Evolutionary conservation across 179 eudicot species (phyloP), one percentile per base, ranked within the genome.

Genomic region (Carnegiea gigantea): DNA sequence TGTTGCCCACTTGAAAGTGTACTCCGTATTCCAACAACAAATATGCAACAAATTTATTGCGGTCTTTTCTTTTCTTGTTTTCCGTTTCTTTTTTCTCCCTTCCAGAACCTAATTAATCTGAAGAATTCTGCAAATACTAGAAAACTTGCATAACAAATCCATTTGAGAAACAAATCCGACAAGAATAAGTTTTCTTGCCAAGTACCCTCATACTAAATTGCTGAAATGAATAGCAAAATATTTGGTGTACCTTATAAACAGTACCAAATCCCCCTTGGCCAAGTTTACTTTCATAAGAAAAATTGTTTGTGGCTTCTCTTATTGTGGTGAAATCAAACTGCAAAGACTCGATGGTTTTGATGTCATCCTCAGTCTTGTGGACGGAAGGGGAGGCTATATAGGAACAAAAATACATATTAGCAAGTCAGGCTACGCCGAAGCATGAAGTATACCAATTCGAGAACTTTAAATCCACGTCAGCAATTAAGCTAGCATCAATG

Each of bases 191-290:
- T 13, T 48, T 48, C 53, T 48, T 57, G 8, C 62, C 62, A 57
- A 57, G 20, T 57, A 17, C 62, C 62, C 6, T 6, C 6, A 57
- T 57, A 57, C n/a, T 20, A 62, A 62, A n/a, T 62, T 2, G 30
- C 68, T 24, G 62, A 62, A 62, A 62, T 62, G 11, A 28, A 62
- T 7, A 57, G 21, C 0, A 62, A n/a, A 62, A 9, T 24, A 62
- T 1, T 62, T 62, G 23, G 23, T n/a, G 2, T 77, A 82, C 87
- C 84, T 87, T 83, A 28, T 85, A 85, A 65, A 85, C 86, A 8
- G 46, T 11, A 38, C 87, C 87, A 78, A 87, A 87, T 62, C 89
- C 87, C 21, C 87, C 89, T 80, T 68, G 67, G 1, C 86, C 87
- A 51, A 87, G 80, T 44, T 80, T 85, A 68, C 83, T 85, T 10